Conservation (phyloP, 2,329 filamentous ascomycete genomes). For the Curvularia spicifera region DNA sequence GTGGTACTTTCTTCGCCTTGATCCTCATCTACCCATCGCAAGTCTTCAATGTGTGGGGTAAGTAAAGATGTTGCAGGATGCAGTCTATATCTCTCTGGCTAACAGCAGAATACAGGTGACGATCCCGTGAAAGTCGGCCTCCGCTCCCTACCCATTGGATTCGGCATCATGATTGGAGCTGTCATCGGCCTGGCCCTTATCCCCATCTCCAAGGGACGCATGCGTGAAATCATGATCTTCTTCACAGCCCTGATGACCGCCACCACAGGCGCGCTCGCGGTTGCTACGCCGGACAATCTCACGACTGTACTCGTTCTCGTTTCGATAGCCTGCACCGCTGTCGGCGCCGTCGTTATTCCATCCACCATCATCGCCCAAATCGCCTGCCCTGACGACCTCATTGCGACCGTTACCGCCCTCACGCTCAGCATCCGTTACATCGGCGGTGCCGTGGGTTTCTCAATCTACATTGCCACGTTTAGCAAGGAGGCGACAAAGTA, state of each 20-base stretch:
- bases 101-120: conserved; percentile 48
- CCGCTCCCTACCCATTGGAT: conserved; percentile 68
- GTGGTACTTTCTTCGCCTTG: conserved; percentile 45
- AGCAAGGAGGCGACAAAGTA: conserved; percentile 31
- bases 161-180: conserved; percentile 68
- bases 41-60: conserved; percentile 45
- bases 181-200: conserved; percentile 65
- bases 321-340: conserved; percentile 67
- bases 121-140: conserved; percentile 69
- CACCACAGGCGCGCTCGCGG: conserved; percentile 62
- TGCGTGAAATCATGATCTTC: conserved; percentile 65
- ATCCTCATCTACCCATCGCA: conserved; percentile 48
- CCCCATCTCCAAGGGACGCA: conserved; percentile 63
- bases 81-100: background rate
- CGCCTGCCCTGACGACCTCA: conserved; percentile 72
- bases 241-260: conserved; percentile 70
- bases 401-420: conserved; percentile 71
- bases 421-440: conserved; percentile 73
- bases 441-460: conserved; percentile 69
- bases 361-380: conserved; percentile 72
- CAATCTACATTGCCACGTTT: conserved; percentile 53
- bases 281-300: conserved; percentile 61
- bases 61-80: background rate
- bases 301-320: conserved; percentile 63
- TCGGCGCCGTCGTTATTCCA: conserved; percentile 72